Evolutionary conservation across 1,139 yeast species (phyloP).

Genomic region (Kodamaea anthophila): DNA sequence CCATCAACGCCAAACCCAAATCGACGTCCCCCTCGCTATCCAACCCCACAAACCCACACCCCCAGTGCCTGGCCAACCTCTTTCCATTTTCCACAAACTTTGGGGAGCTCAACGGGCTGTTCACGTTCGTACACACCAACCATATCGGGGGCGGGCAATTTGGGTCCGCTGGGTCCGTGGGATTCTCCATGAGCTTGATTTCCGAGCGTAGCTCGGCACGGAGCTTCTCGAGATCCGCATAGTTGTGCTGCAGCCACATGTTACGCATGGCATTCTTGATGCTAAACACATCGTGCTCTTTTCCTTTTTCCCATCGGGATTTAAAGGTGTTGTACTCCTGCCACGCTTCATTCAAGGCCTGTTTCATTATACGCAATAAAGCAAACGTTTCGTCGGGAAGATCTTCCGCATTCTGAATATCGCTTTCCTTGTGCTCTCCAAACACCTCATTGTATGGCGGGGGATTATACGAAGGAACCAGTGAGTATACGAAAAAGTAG

Average conservation of each 20-base stretch:
- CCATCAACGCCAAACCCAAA: constrained; percentile 46
- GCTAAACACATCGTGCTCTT: constrained; percentile 62
- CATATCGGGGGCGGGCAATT: constrained; percentile 62
- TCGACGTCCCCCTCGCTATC: constrained; percentile 52
- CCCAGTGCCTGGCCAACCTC: constrained; percentile 52
- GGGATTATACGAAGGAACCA: constrained; percentile 53
- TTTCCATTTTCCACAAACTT: constrained; percentile 50
- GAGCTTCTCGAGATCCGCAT: constrained; percentile 14
- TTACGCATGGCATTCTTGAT: constrained; percentile 51
- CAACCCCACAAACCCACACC: constrained; percentile 55
- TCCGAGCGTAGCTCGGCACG: constrained; percentile 14
- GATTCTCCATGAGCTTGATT: constrained; percentile 12
- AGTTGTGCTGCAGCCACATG: constrained; percentile 44
- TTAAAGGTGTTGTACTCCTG: constrained; percentile 53
- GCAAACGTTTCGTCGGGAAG: constrained; percentile 32
- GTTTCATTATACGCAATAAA: constrained; percentile 42
- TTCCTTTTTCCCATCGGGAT: constrained; percentile 51
- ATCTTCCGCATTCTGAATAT: neutral
- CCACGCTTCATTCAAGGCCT: constrained; percentile 69
- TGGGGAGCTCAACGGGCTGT: constrained; percentile 54
- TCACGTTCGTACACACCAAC: constrained; percentile 56
- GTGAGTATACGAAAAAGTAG: constrained; percentile 60
- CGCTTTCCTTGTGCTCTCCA: neutral
- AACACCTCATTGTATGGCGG: constrained; percentile 37
- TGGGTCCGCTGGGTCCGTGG: constrained; percentile 42